Base-by-base conservation (phyloP, 768 basidiomycete genomes). In the Mycena amicta region DNA sequence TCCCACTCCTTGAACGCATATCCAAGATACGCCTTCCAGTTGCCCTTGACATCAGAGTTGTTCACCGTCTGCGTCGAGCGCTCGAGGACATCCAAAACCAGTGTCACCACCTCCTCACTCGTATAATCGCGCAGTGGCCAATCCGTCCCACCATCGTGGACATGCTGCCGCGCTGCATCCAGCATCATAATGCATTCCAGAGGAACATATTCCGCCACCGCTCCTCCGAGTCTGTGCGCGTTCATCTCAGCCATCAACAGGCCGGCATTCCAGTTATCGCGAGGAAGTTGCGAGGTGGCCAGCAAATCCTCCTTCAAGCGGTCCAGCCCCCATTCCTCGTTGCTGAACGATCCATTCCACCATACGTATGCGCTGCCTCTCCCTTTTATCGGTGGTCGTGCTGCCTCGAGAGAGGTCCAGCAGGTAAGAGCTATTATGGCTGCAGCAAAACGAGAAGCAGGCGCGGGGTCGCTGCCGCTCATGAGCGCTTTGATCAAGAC, bases 401-500 rank as follows among this genome's bases (percentile, higher is more conserved):
- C 50, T 2, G 57, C 28, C 41, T 30, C 41, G 43, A 59, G 26
- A 11, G 43, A 29, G 4, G 57, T 39, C 52, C 57, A 47, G 28
- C 51, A 53, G 25, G 57, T 53, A 23, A 59, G 47, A 26, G 53
- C 41, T 1, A 59, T 5, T 20, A 59, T 53, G 18, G 31, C 53
- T 15, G 53, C 58, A 41, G 58, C 53, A 29, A 59, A 28, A 23
- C 58, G 53, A 1, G 53, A 22, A 5, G 33, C 46, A 8, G 58
- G 58, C 3, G 25, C 53, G 2, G 57, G 57, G 37, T 59, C 51
- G 20, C 8, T 13, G 5, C 52, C 57, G 52, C 51, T 53, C 51
- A 59, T 46, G 22, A 59, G 43, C 5, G 45, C 58, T 4, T 54
- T 59, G 28, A 54, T 43, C 46, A 54, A 54, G 2, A 59, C n/a